A percentile compares a stretch with the other conserved stretches of the same genome.
Evolutionary conservation across 495 filamentous ascomycete species (phyloP).

Genomic region (Hypomontagnella submonticulosa): DNA sequence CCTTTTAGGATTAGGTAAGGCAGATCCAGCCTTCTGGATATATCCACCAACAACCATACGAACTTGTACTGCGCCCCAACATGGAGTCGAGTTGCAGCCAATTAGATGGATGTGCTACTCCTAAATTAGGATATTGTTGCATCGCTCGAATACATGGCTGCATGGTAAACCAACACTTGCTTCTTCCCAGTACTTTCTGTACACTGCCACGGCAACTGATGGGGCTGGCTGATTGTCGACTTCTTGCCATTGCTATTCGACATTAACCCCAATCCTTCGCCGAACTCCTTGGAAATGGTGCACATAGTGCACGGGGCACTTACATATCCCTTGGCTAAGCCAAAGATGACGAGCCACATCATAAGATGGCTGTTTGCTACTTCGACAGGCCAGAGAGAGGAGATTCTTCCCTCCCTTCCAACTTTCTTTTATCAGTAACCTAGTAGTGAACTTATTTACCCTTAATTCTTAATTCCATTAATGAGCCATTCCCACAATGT

Average conservation of each 20-base stretch:
- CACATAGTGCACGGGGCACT: constrained; percentile 14
- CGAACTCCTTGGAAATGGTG: constrained; percentile 1
- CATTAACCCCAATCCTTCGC: constrained; percentile 19
- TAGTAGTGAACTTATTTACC: constrained; percentile 10
- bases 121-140: constrained; percentile 31
- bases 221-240: constrained; percentile 9
- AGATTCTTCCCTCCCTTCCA: constrained; percentile 17
- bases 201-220: constrained; percentile 31
- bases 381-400: constrained; percentile 8
- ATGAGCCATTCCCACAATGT: constrained; percentile 18
- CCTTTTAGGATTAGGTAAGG: constrained; percentile 3
- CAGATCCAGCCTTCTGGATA: constrained; percentile 6
- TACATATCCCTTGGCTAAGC: constrained; percentile 21
- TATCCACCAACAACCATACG: constrained; percentile 8
- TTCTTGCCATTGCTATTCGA: neutral
- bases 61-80: constrained; percentile 26
- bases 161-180: constrained; percentile 21
- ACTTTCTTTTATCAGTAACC: neutral
- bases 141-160: constrained; percentile 7
- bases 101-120: constrained; percentile 22
- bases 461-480: constrained; percentile 15
- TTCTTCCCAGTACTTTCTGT: constrained; percentile 24
- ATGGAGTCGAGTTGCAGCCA: constrained; percentile 10
- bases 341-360: constrained; percentile 21
- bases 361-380: constrained; percentile 19